These are phyloP conservation scores for Handroanthus guayacan DNA, from an alignment of 257 asterid genomes.

Conservation along the genomic window DNA sequence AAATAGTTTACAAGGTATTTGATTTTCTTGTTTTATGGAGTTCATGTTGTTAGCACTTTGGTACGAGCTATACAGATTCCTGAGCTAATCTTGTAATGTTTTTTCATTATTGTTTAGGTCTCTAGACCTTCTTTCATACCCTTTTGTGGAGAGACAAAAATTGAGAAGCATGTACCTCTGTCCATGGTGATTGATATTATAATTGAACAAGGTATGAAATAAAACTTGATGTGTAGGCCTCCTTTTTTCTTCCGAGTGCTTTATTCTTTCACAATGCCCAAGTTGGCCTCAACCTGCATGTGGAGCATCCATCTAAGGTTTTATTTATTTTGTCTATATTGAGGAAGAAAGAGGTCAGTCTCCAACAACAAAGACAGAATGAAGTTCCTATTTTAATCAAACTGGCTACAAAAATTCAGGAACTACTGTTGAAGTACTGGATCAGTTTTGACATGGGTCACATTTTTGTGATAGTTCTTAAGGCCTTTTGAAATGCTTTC, in stretches of 20 bases:
- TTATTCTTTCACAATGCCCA: neutral
- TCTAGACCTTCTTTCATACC: slow-evolving; percentile 80
- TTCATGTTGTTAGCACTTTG: slow-evolving; percentile 6
- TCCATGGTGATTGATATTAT: slow-evolving; percentile 63
- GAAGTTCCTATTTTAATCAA: too few relatives aligned
- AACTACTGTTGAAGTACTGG: too few relatives aligned
- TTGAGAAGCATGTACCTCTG: slow-evolving; percentile 71
- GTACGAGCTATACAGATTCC: neutral
- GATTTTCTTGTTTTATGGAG: slow-evolving; percentile 18
- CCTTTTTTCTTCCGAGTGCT: neutral
- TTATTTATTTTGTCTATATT: too few relatives aligned
- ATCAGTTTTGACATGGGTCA: too few relatives aligned
- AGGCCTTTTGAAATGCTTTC: too few relatives aligned
- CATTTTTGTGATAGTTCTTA: too few relatives aligned
- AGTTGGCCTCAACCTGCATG: slow-evolving; percentile 5
- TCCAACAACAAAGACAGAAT: too few relatives aligned
- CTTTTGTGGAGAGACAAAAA: slow-evolving; percentile 55
- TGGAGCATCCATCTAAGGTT: neutral
- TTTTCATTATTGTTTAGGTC: slow-evolving; percentile 47
- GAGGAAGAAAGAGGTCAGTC: too few relatives aligned
- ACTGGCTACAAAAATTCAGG: too few relatives aligned
- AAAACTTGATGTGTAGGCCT: neutral
- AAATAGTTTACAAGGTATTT: slow-evolving; percentile 67
- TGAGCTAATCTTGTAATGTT: slow-evolving; percentile 24
- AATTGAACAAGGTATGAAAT: slow-evolving; percentile 68